Conservation (phyloP, 257 asterid genomes). For the Oldenlandia corymbosa region DNA sequence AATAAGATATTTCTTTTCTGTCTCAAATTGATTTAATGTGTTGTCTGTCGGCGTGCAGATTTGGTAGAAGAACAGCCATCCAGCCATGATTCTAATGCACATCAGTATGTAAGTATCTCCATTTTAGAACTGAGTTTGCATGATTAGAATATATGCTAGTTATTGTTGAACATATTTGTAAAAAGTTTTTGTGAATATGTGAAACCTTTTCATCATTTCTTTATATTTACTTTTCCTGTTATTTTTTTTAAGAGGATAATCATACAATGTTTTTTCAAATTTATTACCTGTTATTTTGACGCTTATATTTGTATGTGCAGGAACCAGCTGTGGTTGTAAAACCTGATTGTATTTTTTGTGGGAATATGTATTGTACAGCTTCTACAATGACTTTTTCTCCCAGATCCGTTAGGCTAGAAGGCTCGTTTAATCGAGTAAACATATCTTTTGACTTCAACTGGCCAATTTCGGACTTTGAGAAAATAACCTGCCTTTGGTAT, state of each 20-base stretch:
- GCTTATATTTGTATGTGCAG: constrained; percentile 30
- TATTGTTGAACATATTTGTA: not conserved
- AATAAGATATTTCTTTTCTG: not conserved
- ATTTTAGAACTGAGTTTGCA: not conserved
- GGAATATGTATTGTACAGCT: constrained; percentile 29
- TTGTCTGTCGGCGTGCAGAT: constrained; percentile 35
- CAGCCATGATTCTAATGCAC: constrained; percentile 16
- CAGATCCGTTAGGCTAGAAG: constrained; percentile 46
- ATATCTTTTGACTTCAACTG: constrained; percentile 32
- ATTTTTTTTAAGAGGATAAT: too few species aligned
- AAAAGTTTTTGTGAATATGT: not conserved
- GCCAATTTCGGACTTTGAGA: constrained; percentile 41
- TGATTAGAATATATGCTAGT: not conserved
- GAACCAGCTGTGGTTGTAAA: constrained; percentile 45
- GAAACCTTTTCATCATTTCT: not conserved
- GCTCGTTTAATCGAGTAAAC: constrained; percentile 28
- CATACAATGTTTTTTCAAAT: too few species aligned
- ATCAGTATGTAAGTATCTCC: constrained; percentile 22
- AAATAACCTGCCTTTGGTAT: constrained; percentile 40
- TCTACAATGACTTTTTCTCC: constrained; percentile 53
- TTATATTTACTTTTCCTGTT: not conserved
- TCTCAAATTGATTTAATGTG: not conserved
- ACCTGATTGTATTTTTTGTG: constrained; percentile 48
- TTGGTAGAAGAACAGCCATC: constrained; percentile 31
- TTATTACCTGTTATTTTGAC: constrained; percentile 1